phyloP scores from a whole-genome alignment of 2,329 filamentous ascomycete species.

The Colletotrichum zoysiae region DNA sequence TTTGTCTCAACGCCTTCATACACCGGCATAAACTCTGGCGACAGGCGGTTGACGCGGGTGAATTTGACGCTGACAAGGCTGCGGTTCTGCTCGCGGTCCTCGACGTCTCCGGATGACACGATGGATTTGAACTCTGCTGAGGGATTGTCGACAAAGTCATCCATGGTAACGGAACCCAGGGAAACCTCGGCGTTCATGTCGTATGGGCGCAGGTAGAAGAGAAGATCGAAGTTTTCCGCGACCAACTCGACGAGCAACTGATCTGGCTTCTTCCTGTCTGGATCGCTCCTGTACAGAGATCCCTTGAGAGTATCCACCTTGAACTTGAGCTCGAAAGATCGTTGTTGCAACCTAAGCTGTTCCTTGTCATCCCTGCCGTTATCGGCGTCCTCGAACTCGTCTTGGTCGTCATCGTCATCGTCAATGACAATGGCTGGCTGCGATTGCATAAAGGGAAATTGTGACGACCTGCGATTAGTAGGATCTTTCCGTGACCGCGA shows the following conservation, averaged over 20 bases:
- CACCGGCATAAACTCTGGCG: constrained; percentile 91
- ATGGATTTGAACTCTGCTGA: constrained; percentile 95
- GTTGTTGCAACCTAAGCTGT: constrained; percentile 82
- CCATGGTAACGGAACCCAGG: constrained; percentile 86
- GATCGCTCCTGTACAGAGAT: constrained; percentile 89
- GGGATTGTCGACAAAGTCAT: constrained; percentile 94
- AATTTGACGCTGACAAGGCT: constrained; percentile 93
- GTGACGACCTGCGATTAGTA: constrained; percentile 74
- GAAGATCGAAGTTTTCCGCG: constrained; percentile 87
- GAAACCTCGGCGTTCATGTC: constrained; percentile 95
- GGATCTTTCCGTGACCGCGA: constrained; percentile 60
- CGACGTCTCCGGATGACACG: constrained; percentile 82
- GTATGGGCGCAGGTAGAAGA: constrained; percentile 88
- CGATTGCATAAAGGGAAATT: constrained; percentile 79
- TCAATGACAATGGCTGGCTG: constrained; percentile 85
- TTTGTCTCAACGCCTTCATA: constrained; percentile 97
- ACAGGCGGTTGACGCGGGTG: constrained; percentile 87
- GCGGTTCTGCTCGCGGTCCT: constrained; percentile 80
- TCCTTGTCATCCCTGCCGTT: constrained; percentile 65
- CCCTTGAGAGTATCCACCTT: constrained; percentile 94
- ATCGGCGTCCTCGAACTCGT: constrained; percentile 76
- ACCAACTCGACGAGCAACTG: constrained; percentile 89
- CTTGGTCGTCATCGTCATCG: constrained; percentile 76
- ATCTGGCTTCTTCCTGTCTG: constrained; percentile 80
- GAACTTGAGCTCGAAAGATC: constrained; percentile 96